Evolutionary conservation across 2,329 filamentous ascomycete species (phyloP), one percentile per base, ranked within the genome.

Genomic region (Fusarium penzigii): DNA sequence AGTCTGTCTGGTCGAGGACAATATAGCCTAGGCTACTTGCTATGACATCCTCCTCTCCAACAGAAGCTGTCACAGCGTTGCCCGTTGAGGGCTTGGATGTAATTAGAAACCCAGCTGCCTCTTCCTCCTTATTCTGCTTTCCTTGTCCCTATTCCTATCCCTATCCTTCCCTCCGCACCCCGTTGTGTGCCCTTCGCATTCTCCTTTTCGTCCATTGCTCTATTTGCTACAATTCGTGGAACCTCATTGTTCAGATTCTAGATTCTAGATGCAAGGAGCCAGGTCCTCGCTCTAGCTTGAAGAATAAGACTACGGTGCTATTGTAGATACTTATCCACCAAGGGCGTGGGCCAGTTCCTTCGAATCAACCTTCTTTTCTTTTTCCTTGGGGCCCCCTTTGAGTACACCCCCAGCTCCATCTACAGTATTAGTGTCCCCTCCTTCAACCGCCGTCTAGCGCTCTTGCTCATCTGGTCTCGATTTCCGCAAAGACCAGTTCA

Each of bases 51-150:
- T 51, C 57, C 48, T 51, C 39, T 39, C 36, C 48, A 25, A 36
- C 32, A 11, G 32, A 36, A 36, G 10, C 25, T 51, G 53, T 56
- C 49, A 55, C 50, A 34, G 39, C 44, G 51, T 53, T 57, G 56
- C 58, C 51, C 51, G 48, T 36, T 36, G 57, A 57, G 55, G 61
- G 56, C 51, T 51, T 55, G 46, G 49, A 45, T 57, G 48, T 42
- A 60, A 62, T 55, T 51, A 65, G 63, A 62, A 36, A 59, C 62
- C 63, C 59, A 57, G 62, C 56, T 56, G 59, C 50, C 52, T 55
- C 50, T 51, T 62, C 50, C 57, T 54, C 50, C 48, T 47, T 47
- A 25, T 25, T 25, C 20, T 25, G 20, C 20, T 7, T 25, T 25
- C 20, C 20, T 5, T 25, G 5, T 5, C 7, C 20, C 20, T 25